A percentile compares a stretch with the other conserved stretches of the same genome.
Conservation (phyloP, 345 rosid species). For the Eutrema yunnanense region DNA sequence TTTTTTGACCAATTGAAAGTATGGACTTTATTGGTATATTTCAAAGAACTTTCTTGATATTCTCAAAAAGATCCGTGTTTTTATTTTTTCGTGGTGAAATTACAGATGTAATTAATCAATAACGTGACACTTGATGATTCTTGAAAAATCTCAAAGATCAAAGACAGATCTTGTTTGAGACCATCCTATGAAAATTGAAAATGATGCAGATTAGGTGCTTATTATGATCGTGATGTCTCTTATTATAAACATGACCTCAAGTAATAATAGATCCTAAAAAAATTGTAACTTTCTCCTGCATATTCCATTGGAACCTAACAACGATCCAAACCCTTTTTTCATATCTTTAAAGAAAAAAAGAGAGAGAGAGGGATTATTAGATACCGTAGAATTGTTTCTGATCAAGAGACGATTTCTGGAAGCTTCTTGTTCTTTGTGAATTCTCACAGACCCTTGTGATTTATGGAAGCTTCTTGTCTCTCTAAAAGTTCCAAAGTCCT, state of each 20-base stretch:
- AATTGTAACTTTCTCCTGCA: conserved; percentile 15
- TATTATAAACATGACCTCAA: neutral
- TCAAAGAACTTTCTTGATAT: neutral
- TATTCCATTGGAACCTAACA: conserved; percentile 26
- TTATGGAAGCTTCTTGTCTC: conserved; percentile 5
- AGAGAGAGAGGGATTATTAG: neutral
- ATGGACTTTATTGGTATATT: neutral
- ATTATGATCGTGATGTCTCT: neutral
- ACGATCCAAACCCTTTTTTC: conserved; percentile 2
- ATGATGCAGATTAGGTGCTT: neutral
- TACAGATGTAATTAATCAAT: neutral
- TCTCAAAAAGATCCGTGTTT: neutral
- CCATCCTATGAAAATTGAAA: conserved; percentile 3
- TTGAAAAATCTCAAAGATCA: neutral
- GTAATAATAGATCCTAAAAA: neutral
- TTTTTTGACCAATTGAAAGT: neutral
- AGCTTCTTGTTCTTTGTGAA: conserved; percentile 11
- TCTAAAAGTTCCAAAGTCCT: neutral
- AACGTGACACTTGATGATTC: conserved; percentile 13
- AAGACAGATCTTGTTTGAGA: neutral
- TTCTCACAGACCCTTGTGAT: conserved; percentile 17
- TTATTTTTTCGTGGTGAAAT: neutral
- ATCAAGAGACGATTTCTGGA: conserved; percentile 4
- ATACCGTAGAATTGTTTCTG: conserved; percentile 17
- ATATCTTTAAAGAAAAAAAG: neutral